Evolutionary conservation across 805 yeast species (phyloP).

Genomic region (Pichia nanzhaoensis): DNA sequence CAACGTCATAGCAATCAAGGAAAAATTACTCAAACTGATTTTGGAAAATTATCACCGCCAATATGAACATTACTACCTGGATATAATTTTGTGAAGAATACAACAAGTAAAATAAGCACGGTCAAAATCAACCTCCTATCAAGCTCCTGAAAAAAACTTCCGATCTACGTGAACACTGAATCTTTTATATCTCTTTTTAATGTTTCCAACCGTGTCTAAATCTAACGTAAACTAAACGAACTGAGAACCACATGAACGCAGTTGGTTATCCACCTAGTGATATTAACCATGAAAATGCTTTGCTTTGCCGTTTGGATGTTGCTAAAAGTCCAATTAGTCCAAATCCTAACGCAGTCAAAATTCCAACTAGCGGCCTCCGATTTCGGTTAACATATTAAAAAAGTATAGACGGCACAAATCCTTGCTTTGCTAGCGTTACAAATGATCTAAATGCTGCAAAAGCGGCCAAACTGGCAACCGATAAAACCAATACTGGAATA

Average conservation of each 20-base stretch:
- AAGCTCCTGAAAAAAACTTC: constrained; percentile 60
- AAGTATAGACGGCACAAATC: constrained; percentile 49
- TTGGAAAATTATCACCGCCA: constrained; percentile 52
- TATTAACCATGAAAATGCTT: constrained; percentile 63
- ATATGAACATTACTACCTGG: constrained; percentile 42
- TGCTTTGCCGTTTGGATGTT: constrained; percentile 44
- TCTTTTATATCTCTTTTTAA: constrained; percentile 57
- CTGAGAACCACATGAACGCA: constrained; percentile 67
- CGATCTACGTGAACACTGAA: constrained; percentile 49
- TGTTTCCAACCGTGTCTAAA: constrained; percentile 54
- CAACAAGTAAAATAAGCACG: constrained; percentile 53
- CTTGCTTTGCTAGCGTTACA: constrained; percentile 56
- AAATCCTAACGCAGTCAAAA: constrained; percentile 40
- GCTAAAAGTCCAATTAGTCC: constrained; percentile 55
- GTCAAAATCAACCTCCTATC: constrained; percentile 50
- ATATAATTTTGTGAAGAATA: constrained; percentile 70
- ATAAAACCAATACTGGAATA: constrained; percentile 55
- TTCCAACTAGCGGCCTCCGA: constrained; percentile 69
- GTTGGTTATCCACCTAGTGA: constrained; percentile 66
- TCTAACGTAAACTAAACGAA: constrained; percentile 55
- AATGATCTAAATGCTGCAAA: constrained; percentile 61
- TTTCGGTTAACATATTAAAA: constrained; percentile 59
- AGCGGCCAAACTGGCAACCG: constrained; percentile 65
- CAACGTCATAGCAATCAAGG: constrained; percentile 42
- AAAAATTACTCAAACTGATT: constrained; percentile 53